These are phyloP conservation scores for Saccharomycopsis amapae DNA, from an alignment of 805 yeast genomes.

Conservation along the genomic window DNA sequence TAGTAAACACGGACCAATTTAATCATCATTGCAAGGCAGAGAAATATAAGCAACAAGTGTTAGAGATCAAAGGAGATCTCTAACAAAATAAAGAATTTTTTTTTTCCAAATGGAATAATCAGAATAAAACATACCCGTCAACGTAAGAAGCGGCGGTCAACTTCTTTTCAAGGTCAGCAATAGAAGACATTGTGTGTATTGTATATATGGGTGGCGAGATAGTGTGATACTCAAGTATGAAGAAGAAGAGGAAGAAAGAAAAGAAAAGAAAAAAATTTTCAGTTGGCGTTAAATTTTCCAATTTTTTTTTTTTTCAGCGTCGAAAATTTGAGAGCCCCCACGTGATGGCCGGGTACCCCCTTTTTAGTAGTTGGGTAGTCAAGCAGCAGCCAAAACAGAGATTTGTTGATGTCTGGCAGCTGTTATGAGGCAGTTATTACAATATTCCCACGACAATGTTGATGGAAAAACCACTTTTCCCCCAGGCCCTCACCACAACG, in stretches of 20 bases:
- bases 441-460: neutral
- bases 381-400: too few relatives aligned
- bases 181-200: conserved; percentile 19
- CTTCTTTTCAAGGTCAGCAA: conserved; percentile 22
- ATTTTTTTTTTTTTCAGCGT: too few relatives aligned
- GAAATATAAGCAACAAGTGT: neutral
- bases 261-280: neutral
- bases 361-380: too few relatives aligned
- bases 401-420: too few relatives aligned
- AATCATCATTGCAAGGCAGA: conserved; percentile 47
- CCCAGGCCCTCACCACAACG: conserved; percentile 79
- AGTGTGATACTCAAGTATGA: too few relatives aligned
- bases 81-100: neutral
- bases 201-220: neutral
- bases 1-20: conserved; percentile 95
- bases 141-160: conserved; percentile 21
- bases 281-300: neutral
- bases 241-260: neutral
- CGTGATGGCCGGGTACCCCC: too few relatives aligned
- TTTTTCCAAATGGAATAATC: neutral
- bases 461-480: conserved; percentile 32
- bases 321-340: too few relatives aligned
- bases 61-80: neutral
- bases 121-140: conserved; percentile 20
- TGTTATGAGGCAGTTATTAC: too few relatives aligned